Percentiles rank a stretch among this genome's conserved stretches.
phyloP scores from a whole-genome alignment of 371 early-diverging fungal genomes.

The Nosema muscidifuracis region DNA sequence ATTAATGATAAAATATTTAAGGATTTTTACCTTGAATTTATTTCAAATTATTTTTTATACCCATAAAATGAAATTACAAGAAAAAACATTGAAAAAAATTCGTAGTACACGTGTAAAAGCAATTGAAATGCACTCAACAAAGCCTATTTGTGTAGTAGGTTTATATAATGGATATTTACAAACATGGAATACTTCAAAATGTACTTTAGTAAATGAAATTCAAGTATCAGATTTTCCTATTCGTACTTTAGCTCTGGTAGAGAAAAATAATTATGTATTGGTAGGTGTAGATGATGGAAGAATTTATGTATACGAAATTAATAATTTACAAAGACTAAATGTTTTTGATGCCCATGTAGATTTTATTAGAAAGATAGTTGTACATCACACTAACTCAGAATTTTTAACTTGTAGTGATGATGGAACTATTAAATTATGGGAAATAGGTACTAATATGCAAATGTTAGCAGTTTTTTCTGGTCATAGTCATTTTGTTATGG shows the following conservation, averaged over 20 bases:
- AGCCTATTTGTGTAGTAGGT: conserved; percentile 44
- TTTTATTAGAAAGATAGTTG: conserved; percentile 58
- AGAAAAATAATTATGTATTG: conserved; percentile 40
- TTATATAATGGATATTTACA: conserved; percentile 57
- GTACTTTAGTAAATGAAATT: conserved; percentile 31
- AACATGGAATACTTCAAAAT: conserved; percentile 47
- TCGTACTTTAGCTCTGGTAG: conserved; percentile 46
- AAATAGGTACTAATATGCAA: conserved; percentile 37
- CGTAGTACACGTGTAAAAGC: conserved; percentile 52
- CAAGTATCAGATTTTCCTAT: conserved; percentile 54
- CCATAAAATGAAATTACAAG: conserved; percentile 30
- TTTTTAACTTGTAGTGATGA: conserved; percentile 60
- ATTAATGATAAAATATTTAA: no score
- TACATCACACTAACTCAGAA: conserved; percentile 36
- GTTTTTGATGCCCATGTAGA: conserved; percentile 57
- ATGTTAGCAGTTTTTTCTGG: conserved; percentile 43
- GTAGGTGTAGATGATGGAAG: conserved; percentile 59
- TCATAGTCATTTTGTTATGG: conserved; percentile 62
- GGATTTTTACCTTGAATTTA: no score
- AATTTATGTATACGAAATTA: conserved; percentile 42
- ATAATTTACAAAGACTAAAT: conserved; percentile 46
- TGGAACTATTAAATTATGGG: conserved; percentile 54
- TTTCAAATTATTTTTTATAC: conserved; percentile 20
- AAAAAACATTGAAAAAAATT: conserved; percentile 26
- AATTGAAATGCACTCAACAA: conserved; percentile 44